A percentile compares a stretch with the other conserved stretches of the same genome.
phyloP scores from a whole-genome alignment of 805 yeast species.

The Candida nitratophila region DNA sequence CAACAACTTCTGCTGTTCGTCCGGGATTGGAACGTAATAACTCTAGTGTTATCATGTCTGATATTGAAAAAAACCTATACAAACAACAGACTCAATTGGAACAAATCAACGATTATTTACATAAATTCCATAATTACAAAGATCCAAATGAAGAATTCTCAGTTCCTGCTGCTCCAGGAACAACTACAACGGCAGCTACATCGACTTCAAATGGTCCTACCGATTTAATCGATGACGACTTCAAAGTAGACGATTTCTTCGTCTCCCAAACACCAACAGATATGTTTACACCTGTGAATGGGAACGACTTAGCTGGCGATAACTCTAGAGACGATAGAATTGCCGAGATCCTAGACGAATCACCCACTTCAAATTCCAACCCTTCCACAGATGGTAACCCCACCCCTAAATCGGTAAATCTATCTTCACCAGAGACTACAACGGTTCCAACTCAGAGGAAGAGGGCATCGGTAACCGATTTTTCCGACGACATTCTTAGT shows the following conservation, averaged over 20 bases:
- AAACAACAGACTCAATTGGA: constrained; percentile 46
- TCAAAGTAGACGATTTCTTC: constrained; percentile 27
- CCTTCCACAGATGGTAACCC: not conserved
- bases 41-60: constrained; percentile 24
- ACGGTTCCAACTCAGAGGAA: not conserved
- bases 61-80: constrained; percentile 38
- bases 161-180: no score
- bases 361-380: not conserved
- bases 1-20: not conserved
- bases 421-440: not conserved
- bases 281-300: not conserved
- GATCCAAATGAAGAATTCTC: constrained; percentile 2
- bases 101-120: constrained; percentile 53
- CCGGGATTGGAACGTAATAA: not conserved
- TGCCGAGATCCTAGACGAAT: not conserved
- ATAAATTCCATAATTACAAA: constrained; percentile 3
- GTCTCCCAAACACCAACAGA: constrained; percentile 22
- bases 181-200: not conserved
- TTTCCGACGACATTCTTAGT: not conserved
- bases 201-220: not conserved
- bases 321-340: constrained; percentile 1
- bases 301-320: not conserved
- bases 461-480: not conserved
- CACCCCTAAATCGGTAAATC: no score
- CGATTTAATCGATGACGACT: constrained; percentile 18